Percentiles rank a stretch among this genome's conserved stretches.
Evolutionary conservation across 805 yeast genomes (phyloP).

Genomic region (Candida palmyrensis): DNA sequence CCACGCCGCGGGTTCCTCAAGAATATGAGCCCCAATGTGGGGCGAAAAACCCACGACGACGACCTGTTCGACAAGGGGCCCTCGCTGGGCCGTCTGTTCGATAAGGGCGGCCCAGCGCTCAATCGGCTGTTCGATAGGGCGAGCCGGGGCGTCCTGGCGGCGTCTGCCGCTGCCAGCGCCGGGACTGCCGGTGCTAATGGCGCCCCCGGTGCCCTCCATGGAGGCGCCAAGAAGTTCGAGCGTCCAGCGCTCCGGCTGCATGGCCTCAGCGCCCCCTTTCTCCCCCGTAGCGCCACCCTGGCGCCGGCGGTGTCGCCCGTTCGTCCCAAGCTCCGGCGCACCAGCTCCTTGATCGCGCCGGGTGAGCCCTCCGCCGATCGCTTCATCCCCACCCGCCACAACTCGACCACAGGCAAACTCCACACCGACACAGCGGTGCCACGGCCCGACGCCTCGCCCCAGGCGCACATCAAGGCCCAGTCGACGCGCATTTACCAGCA

Average conservation of each 20-base stretch:
- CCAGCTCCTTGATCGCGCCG: slow-evolving; percentile 26
- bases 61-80: slow-evolving; percentile 1
- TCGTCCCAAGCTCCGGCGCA: slow-evolving; percentile 22
- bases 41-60: slow-evolving; percentile 20
- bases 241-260: slow-evolving; percentile 1
- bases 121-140: slow-evolving; percentile 1
- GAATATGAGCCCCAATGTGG: slow-evolving; percentile 33
- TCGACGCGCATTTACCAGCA: slow-evolving; percentile 59
- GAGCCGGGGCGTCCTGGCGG: background rate
- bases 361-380: slow-evolving; percentile 30
- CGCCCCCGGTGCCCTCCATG: background rate
- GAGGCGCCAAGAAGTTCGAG: slow-evolving; percentile 2
- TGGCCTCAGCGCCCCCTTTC: slow-evolving; percentile 14
- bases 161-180: background rate
- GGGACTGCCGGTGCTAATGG: background rate
- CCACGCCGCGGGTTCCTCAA: slow-evolving; percentile 24
- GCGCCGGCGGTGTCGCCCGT: slow-evolving; percentile 11
- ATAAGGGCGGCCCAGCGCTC: slow-evolving; percentile 1
- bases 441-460: slow-evolving; percentile 46
- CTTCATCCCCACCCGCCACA: slow-evolving; percentile 40
- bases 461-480: slow-evolving; percentile 50
- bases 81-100: slow-evolving; percentile 1
- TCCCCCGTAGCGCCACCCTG: slow-evolving; percentile 22
- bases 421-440: slow-evolving; percentile 28
- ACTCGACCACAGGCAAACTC: slow-evolving; percentile 34